These are phyloP conservation scores for Nakazawaea wyomingensis DNA, from an alignment of 805 yeast species.

Conservation along the genomic window DNA sequence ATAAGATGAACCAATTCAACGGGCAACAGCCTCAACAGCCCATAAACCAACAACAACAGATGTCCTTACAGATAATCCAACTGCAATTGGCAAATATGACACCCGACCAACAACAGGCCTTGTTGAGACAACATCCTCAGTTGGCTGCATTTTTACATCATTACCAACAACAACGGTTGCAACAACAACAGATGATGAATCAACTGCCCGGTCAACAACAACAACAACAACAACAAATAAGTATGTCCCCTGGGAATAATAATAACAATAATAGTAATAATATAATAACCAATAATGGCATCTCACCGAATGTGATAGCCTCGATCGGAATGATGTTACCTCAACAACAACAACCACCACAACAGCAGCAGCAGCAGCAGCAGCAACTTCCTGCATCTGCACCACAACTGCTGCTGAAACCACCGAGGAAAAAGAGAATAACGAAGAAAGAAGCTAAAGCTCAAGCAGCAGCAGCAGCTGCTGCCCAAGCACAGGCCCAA, in stretches of 20 bases:
- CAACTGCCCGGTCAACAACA: constrained; percentile 4
- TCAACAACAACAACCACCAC: constrained; percentile 16
- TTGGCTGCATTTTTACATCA: constrained; percentile 27
- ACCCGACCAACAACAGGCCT: constrained; percentile 28
- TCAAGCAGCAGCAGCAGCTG: constrained; percentile 12
- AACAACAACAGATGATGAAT: constrained; percentile 16
- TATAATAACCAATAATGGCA: no score
- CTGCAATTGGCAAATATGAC: constrained; percentile 30
- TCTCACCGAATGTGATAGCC: no score
- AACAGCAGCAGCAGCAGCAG: constrained; percentile 12
- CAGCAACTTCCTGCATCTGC: no score
- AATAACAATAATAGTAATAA: no score
- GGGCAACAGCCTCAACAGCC: constrained; percentile 8
- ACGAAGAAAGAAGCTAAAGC: constrained; percentile 10
- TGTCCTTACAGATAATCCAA: constrained; percentile 11
- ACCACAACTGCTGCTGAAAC: constrained; percentile 1
- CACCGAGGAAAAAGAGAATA: constrained; percentile 10
- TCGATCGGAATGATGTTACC: no score
- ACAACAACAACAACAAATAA: constrained; percentile 16
- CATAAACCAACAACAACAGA: constrained; percentile 11
- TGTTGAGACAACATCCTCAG: constrained; percentile 29
- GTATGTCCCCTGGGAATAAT: no score
- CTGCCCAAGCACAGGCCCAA: constrained; percentile 4
- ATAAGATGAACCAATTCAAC: constrained; percentile 12
- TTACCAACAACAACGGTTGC: constrained; percentile 26